Percentiles rank a stretch among this genome's conserved stretches.
Evolutionary conservation across 306 rosid species (phyloP).

Genomic region (Lathyrus aphaca): DNA sequence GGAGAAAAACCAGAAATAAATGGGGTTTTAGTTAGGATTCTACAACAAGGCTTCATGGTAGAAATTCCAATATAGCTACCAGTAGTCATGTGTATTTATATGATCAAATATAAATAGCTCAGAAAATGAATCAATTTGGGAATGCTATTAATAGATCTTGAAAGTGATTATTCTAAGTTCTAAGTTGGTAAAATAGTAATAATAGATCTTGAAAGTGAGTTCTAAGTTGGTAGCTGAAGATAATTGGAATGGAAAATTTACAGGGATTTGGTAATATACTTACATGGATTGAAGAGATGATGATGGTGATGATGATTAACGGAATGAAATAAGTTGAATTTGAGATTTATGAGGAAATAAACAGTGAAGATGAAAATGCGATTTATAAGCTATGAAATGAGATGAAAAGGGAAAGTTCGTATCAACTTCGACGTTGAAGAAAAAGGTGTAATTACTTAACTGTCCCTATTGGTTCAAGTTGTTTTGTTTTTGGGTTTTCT

Average conservation of each 20-base stretch:
- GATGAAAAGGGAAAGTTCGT: slow-evolving; percentile 40
- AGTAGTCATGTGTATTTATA: slow-evolving; percentile 52
- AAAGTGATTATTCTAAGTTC: slow-evolving; percentile 8
- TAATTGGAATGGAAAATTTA: slow-evolving; percentile 11
- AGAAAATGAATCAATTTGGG: slow-evolving; percentile 20
- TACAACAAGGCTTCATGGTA: slow-evolving; percentile 74
- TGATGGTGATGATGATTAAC: slow-evolving; percentile 9
- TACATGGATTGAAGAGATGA: slow-evolving; percentile 44
- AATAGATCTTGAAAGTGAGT: neutral
- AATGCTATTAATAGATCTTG: neutral
- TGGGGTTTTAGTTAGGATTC: slow-evolving; percentile 55
- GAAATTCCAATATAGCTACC: slow-evolving; percentile 70
- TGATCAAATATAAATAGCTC: slow-evolving; percentile 38
- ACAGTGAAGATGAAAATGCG: neutral
- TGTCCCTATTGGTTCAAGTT: slow-evolving; percentile 43
- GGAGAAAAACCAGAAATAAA: slow-evolving; percentile 53
- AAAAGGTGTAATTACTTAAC: slow-evolving; percentile 30
- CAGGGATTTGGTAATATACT: slow-evolving; percentile 42
- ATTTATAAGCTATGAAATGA: slow-evolving; percentile 31
- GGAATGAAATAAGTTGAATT: slow-evolving; percentile 38
- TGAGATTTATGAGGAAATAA: slow-evolving; percentile 22
- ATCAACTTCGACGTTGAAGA: neutral
- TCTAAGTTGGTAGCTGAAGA: slow-evolving; percentile 20
- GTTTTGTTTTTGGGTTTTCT: neutral
- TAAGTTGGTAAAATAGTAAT: slow-evolving; percentile 13